phyloP scores from a whole-genome alignment of 2,329 filamentous ascomycete genomes.

The Trichoderma oligosporum region DNA sequence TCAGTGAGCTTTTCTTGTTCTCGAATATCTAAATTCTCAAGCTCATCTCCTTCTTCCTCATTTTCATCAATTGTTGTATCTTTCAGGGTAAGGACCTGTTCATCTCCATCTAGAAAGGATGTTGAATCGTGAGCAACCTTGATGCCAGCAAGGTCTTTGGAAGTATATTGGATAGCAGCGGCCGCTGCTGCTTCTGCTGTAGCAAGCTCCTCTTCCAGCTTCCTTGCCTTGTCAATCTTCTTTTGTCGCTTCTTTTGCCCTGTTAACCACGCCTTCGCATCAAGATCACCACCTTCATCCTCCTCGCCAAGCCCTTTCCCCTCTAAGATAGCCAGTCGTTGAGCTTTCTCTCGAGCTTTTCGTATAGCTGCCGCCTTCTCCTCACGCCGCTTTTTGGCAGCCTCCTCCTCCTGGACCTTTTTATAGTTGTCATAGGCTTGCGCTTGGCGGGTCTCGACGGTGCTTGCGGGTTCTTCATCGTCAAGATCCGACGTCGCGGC shows the following conservation, averaged over 20 bases:
- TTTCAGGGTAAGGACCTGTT: constrained; percentile 92
- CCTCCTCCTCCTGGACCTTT: constrained; percentile 64
- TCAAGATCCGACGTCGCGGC: constrained; percentile 52
- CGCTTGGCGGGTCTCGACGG: constrained; percentile 75
- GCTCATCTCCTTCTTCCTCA: constrained; percentile 84
- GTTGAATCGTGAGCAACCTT: constrained; percentile 85
- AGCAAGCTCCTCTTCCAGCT: constrained; percentile 70
- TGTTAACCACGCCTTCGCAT: constrained; percentile 82
- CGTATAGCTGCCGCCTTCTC: constrained; percentile 79
- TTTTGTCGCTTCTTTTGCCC: constrained; percentile 91
- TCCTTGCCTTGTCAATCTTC: constrained; percentile 75
- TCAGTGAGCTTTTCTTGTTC: constrained; percentile 72
- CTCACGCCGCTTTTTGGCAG: constrained; percentile 72
- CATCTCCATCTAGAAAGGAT: constrained; percentile 75
- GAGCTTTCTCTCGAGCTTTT: constrained; percentile 79
- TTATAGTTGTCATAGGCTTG: constrained; percentile 70
- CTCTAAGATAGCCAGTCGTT: constrained; percentile 69
- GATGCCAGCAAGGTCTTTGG: constrained; percentile 82
- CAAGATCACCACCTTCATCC: constrained; percentile 61
- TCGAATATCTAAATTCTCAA: constrained; percentile 71
- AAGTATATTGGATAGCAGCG: constrained; percentile 68
- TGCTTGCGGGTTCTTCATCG: constrained; percentile 75
- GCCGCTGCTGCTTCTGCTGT: constrained; percentile 66
- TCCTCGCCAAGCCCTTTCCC: constrained; percentile 80
- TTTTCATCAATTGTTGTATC: constrained; percentile 81